phyloP scores from a whole-genome alignment of 1,139 yeast genomes.

The Meyerozyma sp. region DNA sequence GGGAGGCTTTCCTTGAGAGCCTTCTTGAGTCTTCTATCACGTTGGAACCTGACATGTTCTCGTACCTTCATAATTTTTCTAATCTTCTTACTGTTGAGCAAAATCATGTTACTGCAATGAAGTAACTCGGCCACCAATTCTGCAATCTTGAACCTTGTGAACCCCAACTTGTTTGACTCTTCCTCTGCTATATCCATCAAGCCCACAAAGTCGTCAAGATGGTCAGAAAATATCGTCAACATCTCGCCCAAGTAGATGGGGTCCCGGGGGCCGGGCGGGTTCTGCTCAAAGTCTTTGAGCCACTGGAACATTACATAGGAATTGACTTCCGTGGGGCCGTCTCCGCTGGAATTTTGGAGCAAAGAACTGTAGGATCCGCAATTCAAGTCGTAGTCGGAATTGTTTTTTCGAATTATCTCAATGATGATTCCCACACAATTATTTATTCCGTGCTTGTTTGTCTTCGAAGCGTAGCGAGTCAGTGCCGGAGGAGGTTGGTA shows the following conservation, averaged over 20 bases:
- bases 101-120: slow-evolving; percentile 46
- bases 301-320: slow-evolving; percentile 42
- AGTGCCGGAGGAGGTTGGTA: slow-evolving; percentile 13
- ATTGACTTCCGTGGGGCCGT: slow-evolving; percentile 31
- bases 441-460: slow-evolving; percentile 43
- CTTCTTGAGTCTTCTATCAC: slow-evolving; percentile 21
- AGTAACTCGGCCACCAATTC: slow-evolving; percentile 43
- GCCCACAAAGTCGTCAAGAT: slow-evolving; percentile 25
- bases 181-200: slow-evolving; percentile 24
- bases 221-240: slow-evolving; percentile 36
- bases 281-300: slow-evolving; percentile 44
- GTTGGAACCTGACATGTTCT: slow-evolving; percentile 31
- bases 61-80: slow-evolving; percentile 30
- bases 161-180: slow-evolving; percentile 25
- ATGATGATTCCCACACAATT: slow-evolving; percentile 45
- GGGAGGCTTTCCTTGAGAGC: slow-evolving; percentile 29
- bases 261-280: slow-evolving; percentile 43
- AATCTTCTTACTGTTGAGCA: slow-evolving; percentile 37
- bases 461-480: slow-evolving; percentile 10
- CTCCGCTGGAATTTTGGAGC: slow-evolving; percentile 26
- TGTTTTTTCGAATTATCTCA: slow-evolving; percentile 42
- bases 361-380: slow-evolving; percentile 37
- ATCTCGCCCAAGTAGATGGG: slow-evolving; percentile 44
- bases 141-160: slow-evolving; percentile 38
- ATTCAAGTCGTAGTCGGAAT: slow-evolving; percentile 43